These are phyloP conservation scores for Oryza meridionalis DNA, from an alignment of 176 grass and related monocot genomes.

Conservation along the genomic window DNA sequence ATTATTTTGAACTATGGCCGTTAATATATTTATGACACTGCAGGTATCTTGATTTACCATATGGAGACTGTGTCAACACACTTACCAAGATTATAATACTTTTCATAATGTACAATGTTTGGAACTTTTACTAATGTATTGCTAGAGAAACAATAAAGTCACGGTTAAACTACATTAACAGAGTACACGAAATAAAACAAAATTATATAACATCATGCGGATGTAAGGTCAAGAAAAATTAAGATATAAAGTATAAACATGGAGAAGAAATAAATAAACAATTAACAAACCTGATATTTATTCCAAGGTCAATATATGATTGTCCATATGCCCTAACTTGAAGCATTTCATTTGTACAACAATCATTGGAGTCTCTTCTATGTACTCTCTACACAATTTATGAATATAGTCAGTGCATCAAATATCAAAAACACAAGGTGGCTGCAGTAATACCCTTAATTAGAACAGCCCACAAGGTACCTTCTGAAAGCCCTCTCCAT, in stretches of 20 bases:
- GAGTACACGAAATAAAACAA: slow-evolving; percentile 25
- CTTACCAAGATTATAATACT: background rate
- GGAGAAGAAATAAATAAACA: slow-evolving; percentile 21
- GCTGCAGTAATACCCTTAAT: slow-evolving; percentile 31
- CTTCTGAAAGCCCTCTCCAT: slow-evolving; percentile 48
- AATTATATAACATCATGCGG: slow-evolving; percentile 2
- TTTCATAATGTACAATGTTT: slow-evolving; percentile 1
- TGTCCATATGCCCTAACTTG: slow-evolving; percentile 84
- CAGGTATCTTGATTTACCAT: background rate
- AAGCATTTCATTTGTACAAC: slow-evolving; percentile 85
- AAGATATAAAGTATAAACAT: slow-evolving; percentile 24
- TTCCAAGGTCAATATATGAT: slow-evolving; percentile 83
- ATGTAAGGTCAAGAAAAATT: slow-evolving; percentile 27
- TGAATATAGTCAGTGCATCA: slow-evolving; percentile 13
- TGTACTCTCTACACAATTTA: slow-evolving; percentile 64
- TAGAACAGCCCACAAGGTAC: slow-evolving; percentile 42
- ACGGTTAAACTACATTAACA: background rate
- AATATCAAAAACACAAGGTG: slow-evolving; percentile 27
- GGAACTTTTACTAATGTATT: background rate
- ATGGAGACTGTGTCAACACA: background rate
- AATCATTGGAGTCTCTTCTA: slow-evolving; percentile 54
- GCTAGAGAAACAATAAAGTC: background rate
- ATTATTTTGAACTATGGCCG: background rate
- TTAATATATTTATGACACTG: background rate
- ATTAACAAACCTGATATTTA: slow-evolving; percentile 85